These are phyloP conservation scores for Penicillium corylophilum DNA, from an alignment of 2,329 filamentous ascomycete genomes.

Conservation along the genomic window DNA sequence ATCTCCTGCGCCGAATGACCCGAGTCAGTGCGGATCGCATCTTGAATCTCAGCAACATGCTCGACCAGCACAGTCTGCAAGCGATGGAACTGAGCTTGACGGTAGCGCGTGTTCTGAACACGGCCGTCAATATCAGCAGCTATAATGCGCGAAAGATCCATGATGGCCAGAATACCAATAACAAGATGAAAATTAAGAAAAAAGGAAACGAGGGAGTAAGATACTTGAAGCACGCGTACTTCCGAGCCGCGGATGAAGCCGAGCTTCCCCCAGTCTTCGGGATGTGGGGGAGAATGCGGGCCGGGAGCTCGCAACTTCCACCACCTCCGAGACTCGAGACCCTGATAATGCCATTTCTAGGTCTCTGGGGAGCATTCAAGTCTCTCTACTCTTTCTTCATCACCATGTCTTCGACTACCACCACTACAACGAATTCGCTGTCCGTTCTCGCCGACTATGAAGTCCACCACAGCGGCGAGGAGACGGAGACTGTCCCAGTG, in stretches of 20 bases:
- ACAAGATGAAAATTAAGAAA: neutral
- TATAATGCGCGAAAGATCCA: conserved; percentile 30
- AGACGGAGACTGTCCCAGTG: neutral
- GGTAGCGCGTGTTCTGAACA: conserved; percentile 38
- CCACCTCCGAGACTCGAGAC: neutral
- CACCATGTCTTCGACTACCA: conserved; percentile 25
- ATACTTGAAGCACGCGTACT: conserved; percentile 5
- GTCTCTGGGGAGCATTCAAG: neutral
- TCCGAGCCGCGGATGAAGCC: neutral
- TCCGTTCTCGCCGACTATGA: conserved; percentile 29
- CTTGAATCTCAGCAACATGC: conserved; percentile 28
- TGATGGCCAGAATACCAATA: neutral
- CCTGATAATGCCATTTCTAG: neutral
- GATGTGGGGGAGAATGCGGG: conserved; percentile 25
- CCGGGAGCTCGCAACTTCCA: neutral
- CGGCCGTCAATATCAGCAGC: conserved; percentile 41
- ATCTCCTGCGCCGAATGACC: conserved; percentile 33
- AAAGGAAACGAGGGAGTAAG: neutral
- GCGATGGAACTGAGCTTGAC: conserved; percentile 40
- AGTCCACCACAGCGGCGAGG: conserved; percentile 25
- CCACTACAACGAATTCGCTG: conserved; percentile 16
- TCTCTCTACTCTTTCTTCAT: conserved; percentile 11
- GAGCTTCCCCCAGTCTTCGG: conserved; percentile 11
- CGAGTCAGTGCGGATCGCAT: conserved; percentile 34
- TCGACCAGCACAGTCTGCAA: conserved; percentile 36